A percentile compares a stretch with the other conserved stretches of the same genome.
Evolutionary conservation across 73 alveolate species (phyloP).

Genomic region (Breviolum minutum): DNA sequence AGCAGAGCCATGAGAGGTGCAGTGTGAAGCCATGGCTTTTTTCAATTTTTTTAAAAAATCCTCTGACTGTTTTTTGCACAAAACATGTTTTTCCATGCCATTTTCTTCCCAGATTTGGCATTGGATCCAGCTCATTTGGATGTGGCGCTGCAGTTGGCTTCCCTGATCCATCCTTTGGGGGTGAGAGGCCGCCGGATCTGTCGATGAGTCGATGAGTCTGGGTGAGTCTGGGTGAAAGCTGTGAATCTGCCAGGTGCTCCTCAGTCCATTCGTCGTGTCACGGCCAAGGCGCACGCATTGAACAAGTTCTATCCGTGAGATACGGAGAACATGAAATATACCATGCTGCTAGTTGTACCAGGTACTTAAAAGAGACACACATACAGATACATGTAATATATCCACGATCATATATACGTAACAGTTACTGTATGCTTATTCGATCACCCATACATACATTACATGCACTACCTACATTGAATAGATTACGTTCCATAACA

Average conservation of each 20-base stretch:
- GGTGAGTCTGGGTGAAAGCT: not conserved
- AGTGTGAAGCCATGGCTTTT: not conserved
- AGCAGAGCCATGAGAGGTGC: slow-evolving; percentile 11
- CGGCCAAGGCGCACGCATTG: slow-evolving; percentile 25
- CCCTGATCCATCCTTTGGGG: slow-evolving; percentile 75
- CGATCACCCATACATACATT: no score
- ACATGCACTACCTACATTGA: no score
- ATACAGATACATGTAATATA: no score
- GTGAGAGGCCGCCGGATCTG: slow-evolving; percentile 34
- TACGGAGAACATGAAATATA: no score
- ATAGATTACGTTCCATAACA: no score
- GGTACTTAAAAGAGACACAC: no score
- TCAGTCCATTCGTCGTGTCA: slow-evolving; percentile 78
- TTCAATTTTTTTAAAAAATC: not conserved
- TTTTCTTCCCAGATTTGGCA: slow-evolving; percentile 19
- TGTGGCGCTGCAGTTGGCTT: slow-evolving; percentile 87
- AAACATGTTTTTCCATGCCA: not conserved
- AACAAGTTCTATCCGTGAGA: no score
- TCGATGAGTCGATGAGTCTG: not conserved
- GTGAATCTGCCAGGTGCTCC: slow-evolving; percentile 39
- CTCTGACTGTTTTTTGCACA: not conserved
- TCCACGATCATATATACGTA: no score
- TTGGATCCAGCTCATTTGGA: slow-evolving; percentile 86
- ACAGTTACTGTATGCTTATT: no score
- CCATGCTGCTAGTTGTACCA: no score